Evolutionary conservation across 345 rosid genomes (phyloP), one percentile per base, ranked within the genome.

Genomic region (Salix purpurea): DNA sequence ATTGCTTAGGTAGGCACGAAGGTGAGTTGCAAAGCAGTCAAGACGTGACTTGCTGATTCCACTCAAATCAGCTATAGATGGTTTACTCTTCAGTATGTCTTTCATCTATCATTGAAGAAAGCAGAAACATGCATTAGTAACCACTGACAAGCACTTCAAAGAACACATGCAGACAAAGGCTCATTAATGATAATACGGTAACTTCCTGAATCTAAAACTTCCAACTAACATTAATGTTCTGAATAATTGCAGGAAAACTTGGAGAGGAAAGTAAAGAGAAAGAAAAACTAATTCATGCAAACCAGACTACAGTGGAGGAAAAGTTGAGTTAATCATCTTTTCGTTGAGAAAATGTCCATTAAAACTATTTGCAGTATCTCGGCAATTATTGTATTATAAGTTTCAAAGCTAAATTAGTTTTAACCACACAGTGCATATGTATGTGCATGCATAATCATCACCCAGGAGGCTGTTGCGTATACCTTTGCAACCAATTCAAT

Each of bases 1-100:
- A 73, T 79, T 87, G 81, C 83, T 77, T 60, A 96, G 92, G 90
- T 89, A 91, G 69, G 91, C 83, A 46, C 91, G 91, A 48, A 96
- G 86, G 80, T 89, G 96, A 73, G 90, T 88, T 46, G 97, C 98
- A 84, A 96, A 91, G 80, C 90, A 92, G 46, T 90, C 91, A 73
- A 96, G 95, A 2, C 99, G 97, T 1, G 94, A 86, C 84, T 88
- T 91, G 64, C 91, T 88, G 83, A 96, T 92, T 76, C 99, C 98
- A 70, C 97, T 96, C 83, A 96, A 80, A 69, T 92, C 95, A 24
- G 97, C 91, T 80, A 96, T 68, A 46, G 99, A 88, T 18, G 99
- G 99, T 79, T 92, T 92, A 80, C 90, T 90, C 84, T 69, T 82
- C 84, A 96, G 88, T 72, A 96, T 73, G 77, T 91, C 98, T 81